Conservation (phyloP, 2,329 filamentous ascomycete species). For the Colletotrichum melonis region DNA sequence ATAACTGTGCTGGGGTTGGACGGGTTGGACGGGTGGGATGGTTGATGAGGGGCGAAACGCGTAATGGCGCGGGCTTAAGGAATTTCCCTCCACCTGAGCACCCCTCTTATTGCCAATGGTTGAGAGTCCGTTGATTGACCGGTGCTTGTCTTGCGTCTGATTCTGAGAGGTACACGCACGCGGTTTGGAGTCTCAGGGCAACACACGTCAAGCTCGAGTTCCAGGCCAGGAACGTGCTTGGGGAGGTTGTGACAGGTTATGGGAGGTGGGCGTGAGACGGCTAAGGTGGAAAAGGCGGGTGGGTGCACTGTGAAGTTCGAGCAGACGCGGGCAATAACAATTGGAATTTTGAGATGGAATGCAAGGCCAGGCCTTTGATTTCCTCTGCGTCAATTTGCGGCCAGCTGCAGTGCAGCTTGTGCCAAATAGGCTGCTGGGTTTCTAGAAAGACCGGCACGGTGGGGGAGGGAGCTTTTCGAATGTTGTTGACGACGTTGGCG, state of each 20-base stretch:
- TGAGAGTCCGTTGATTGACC: neutral
- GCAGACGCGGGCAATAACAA: neutral
- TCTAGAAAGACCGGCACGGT: slow-evolving; percentile 4
- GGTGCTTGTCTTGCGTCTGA: neutral
- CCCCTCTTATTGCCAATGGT: slow-evolving; percentile 1
- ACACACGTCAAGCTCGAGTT: neutral
- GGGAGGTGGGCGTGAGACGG: neutral
- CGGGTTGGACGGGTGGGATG: slow-evolving; percentile 25
- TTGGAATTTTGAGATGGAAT: slow-evolving; percentile 1
- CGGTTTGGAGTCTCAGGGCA: neutral
- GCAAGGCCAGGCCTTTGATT: slow-evolving; percentile 4
- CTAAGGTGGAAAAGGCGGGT: neutral
- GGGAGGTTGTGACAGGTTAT: neutral
- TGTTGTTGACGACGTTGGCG: slow-evolving; percentile 11
- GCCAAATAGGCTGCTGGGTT: neutral
- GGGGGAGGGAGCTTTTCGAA: neutral
- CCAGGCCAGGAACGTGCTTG: neutral
- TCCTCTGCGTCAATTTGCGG: neutral
- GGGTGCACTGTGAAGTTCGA: neutral
- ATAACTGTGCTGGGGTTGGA: slow-evolving; percentile 10
- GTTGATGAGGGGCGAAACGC: slow-evolving; percentile 35
- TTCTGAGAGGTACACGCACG: neutral
- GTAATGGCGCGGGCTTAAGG: slow-evolving; percentile 30
- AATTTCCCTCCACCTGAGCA: neutral
- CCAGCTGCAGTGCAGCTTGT: neutral